Percentiles rank a stretch among this genome's conserved stretches.
These are phyloP conservation scores for Asparagopsis taxiformis DNA, from an alignment of 31 red algal genomes.

Conservation along the genomic window DNA sequence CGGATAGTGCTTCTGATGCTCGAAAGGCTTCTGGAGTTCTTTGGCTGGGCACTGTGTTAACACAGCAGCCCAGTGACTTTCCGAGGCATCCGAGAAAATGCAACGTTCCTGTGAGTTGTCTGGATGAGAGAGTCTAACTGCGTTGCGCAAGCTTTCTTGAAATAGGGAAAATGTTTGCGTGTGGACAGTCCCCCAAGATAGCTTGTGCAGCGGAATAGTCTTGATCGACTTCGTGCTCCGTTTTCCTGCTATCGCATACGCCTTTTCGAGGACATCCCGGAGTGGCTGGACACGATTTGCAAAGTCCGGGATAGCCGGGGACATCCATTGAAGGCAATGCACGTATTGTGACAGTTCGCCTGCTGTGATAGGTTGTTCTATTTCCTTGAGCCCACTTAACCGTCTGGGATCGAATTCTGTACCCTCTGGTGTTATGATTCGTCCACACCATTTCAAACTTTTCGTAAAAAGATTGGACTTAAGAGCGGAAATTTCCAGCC, in stretches of 20 bases:
- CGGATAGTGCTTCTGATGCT: background rate
- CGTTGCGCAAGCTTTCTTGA: background rate
- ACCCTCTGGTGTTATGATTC: background rate
- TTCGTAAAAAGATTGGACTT: background rate
- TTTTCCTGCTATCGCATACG: background rate
- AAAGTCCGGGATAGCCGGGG: background rate
- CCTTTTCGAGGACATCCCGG: background rate
- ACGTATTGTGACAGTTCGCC: slow-evolving; percentile 4
- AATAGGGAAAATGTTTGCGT: background rate
- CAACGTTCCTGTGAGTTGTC: background rate
- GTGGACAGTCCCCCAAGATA: background rate
- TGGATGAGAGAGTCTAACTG: background rate
- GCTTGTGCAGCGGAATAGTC: background rate
- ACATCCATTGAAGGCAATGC: slow-evolving; percentile 2
- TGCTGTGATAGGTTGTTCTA: background rate
- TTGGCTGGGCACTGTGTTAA: background rate
- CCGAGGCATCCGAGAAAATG: background rate
- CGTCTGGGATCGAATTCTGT: background rate
- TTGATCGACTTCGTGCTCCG: background rate
- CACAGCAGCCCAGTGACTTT: background rate
- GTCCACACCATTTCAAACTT: slow-evolving; percentile 1
- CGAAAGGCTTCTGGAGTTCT: background rate
- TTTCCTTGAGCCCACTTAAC: background rate
- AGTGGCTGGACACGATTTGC: background rate
- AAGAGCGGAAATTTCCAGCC: background rate